Percentiles rank a stretch among this genome's conserved stretches.
phyloP scores from a whole-genome alignment of 2,329 filamentous ascomycete species.

The Colletotrichum spaethianum region DNA sequence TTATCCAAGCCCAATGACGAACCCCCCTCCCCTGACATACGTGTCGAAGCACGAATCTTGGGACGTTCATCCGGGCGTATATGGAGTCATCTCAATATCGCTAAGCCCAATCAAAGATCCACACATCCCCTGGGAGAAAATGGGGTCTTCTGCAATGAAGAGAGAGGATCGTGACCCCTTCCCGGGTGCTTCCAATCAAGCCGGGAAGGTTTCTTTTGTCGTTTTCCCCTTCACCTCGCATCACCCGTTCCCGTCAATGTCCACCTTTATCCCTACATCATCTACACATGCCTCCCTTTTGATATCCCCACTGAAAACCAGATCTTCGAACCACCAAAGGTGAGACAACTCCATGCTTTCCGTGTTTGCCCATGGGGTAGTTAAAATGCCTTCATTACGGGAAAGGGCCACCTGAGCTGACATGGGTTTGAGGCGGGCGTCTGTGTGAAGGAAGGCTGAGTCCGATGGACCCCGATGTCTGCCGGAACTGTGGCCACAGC shows the following conservation, averaged over 20 bases:
- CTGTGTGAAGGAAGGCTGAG: too few relatives aligned
- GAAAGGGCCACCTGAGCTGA: not conserved
- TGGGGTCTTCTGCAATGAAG: slow-evolving; percentile 1
- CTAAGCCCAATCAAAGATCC: slow-evolving; percentile 10
- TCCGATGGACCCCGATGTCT: slow-evolving; percentile 36
- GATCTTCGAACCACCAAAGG: slow-evolving; percentile 16
- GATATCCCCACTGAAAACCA: slow-evolving; percentile 16
- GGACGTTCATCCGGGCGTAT: not conserved
- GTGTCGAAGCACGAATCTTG: not conserved
- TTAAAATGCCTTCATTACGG: not conserved
- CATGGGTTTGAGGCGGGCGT: slow-evolving; percentile 1
- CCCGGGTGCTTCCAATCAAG: slow-evolving; percentile 18
- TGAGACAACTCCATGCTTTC: slow-evolving; percentile 11
- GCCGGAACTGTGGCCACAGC: slow-evolving; percentile 38
- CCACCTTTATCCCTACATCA: slow-evolving; percentile 35
- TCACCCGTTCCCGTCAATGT: slow-evolving; percentile 1
- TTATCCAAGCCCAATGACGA: not conserved
- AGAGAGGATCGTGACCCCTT: slow-evolving; percentile 31
- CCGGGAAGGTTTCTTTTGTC: slow-evolving; percentile 22
- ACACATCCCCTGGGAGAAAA: slow-evolving; percentile 18
- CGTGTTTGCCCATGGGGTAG: not conserved
- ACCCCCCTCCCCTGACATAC: not conserved
- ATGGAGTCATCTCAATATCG: slow-evolving; percentile 22
- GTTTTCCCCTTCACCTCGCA: slow-evolving; percentile 12
- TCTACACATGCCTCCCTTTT: slow-evolving; percentile 14